Percentiles rank a stretch among this genome's conserved stretches.
phyloP scores from a whole-genome alignment of 208 protist genomes.

The Acanthamoeba royreba region DNA sequence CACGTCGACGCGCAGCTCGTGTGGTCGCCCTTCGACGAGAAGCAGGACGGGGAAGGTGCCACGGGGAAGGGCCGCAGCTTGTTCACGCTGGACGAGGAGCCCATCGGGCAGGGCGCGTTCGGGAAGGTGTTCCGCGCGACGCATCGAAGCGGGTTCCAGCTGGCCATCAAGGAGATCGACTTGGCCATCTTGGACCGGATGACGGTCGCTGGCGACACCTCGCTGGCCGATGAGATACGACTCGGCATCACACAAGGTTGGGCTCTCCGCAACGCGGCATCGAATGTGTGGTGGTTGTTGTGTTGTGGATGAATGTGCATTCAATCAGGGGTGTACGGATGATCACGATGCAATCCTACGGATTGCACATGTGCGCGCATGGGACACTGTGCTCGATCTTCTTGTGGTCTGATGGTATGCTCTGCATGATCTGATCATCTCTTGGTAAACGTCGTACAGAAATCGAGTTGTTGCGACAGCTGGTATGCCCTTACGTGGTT shows the following conservation, averaged over 20 bases:
- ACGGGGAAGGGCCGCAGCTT: not conserved
- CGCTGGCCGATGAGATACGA: not conserved
- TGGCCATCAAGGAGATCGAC: slow-evolving; percentile 50
- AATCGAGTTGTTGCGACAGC: slow-evolving; percentile 3
- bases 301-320: no score
- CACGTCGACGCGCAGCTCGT: slow-evolving; percentile 37
- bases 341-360: no score
- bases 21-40: not conserved
- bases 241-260: not conserved
- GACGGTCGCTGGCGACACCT: not conserved
- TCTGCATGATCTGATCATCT: no score
- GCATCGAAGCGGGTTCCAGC: slow-evolving; percentile 33
- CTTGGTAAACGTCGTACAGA: no score
- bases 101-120: slow-evolving; percentile 43
- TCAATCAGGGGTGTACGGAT: no score
- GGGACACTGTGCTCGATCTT: not conserved
- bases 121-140: slow-evolving; percentile 30
- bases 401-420: no score
- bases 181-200: slow-evolving; percentile 14
- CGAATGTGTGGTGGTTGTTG: no score
- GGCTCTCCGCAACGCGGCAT: not conserved
- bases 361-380: no score
- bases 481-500: not conserved
- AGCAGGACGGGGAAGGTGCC: not conserved
- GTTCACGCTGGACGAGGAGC: not conserved